These are phyloP conservation scores for Talaromyces verruculosus DNA, from an alignment of 2,329 filamentous ascomycete species.

Conservation along the genomic window DNA sequence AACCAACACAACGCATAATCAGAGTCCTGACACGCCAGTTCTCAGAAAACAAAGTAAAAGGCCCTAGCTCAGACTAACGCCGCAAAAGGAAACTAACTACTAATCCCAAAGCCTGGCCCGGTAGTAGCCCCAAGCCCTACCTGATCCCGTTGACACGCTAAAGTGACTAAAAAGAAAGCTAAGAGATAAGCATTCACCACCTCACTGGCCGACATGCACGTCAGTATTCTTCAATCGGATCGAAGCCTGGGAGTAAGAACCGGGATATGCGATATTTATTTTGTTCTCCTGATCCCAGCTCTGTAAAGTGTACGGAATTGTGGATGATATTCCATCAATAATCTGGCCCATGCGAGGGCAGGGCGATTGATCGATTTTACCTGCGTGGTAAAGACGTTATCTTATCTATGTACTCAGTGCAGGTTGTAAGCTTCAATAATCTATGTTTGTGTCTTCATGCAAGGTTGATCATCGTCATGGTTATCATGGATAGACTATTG, in stretches of 20 bases:
- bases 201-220: slow-evolving; percentile 7
- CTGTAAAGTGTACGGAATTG: not conserved
- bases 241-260: not conserved
- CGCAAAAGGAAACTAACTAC: slow-evolving; percentile 5
- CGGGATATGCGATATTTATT: not conserved
- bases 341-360: slow-evolving; percentile 4
- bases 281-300: no score
- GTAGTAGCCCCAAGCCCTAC: not conserved
- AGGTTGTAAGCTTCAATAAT: not conserved
- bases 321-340: not conserved
- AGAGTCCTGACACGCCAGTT: not conserved
- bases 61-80: not conserved
- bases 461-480: slow-evolving; percentile 7
- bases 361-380: no score
- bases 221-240: slow-evolving; percentile 4
- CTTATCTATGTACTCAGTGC: not conserved
- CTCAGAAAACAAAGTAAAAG: not conserved
- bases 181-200: slow-evolving; percentile 12
- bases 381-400: not conserved
- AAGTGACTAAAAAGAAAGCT: not conserved
- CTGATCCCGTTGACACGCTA: not conserved
- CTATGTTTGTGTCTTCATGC: slow-evolving; percentile 2
- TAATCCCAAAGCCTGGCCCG: not conserved
- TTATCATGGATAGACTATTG: slow-evolving; percentile 3
- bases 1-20: not conserved